Evolutionary conservation across 2,329 filamentous ascomycete species (phyloP).

Genomic region (Penicillium sp.): DNA sequence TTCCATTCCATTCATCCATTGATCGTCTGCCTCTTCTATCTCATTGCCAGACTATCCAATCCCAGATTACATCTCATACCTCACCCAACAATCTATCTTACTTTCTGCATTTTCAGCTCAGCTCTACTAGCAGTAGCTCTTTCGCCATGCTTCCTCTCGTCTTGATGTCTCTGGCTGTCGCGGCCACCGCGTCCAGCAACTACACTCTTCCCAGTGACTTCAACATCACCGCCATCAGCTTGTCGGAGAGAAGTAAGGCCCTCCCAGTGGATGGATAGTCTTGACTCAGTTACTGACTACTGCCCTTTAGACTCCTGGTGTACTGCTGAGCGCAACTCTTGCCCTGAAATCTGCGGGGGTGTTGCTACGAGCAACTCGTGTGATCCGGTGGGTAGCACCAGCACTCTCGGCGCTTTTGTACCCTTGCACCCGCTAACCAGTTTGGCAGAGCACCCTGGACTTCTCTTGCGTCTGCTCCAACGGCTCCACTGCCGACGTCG

Average conservation of each 20-base stretch:
- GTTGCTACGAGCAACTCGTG: conserved; percentile 46
- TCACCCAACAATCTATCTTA: conserved; percentile 31
- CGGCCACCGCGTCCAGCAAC: conserved; percentile 29
- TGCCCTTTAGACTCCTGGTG: conserved; percentile 54
- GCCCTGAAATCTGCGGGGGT: conserved; percentile 53
- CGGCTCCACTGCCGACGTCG: conserved; percentile 47
- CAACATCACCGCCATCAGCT: conserved; percentile 33
- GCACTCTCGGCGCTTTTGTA: too few relatives aligned
- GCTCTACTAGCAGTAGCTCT: too few relatives aligned
- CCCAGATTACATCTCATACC: too few relatives aligned
- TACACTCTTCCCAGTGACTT: conserved; percentile 36
- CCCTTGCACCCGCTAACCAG: too few relatives aligned
- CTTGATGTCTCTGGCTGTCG: conserved; percentile 40
- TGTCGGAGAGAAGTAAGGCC: conserved; percentile 31
- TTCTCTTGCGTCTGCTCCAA: conserved; percentile 53
- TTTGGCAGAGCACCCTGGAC: conserved; percentile 34
- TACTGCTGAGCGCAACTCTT: conserved; percentile 50
- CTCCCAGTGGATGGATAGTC: too few relatives aligned
- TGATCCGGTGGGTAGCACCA: conserved; percentile 43
- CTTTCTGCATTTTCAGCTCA: too few relatives aligned
- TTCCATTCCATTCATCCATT: too few relatives aligned
- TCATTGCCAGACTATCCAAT: too few relatives aligned
- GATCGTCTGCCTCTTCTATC: too few relatives aligned
- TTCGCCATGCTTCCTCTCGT: too few relatives aligned
- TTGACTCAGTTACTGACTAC: too few relatives aligned